Evolutionary conservation across 768 basidiomycete species (phyloP), one percentile per base, ranked within the genome.

Genomic region (Termitomyces sp.): DNA sequence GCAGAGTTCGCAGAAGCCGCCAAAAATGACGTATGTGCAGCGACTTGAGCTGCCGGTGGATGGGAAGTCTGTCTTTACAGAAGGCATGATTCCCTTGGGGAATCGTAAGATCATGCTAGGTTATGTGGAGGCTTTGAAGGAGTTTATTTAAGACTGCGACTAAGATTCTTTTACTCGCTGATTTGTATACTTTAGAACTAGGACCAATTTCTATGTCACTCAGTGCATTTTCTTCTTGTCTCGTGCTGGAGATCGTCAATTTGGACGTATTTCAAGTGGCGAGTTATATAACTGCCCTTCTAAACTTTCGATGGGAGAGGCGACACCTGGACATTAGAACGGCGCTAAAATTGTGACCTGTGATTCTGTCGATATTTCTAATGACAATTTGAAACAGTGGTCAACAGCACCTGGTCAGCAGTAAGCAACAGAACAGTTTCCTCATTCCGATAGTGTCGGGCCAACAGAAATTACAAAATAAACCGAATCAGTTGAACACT

Each of bases 101-200:
- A 63, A 63, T 54, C 48, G 64, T 18, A 61, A 36, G 30, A 43
- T 60, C 6, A 49, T 63, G 26, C 28, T 65, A 8, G 47, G 58
- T 38, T 61, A 57, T 36, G 47, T 65, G 54, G 62, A 63, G 40
- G 64, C 58, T 18, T 60, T 65, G 22, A 65, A 62, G 38, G 64
- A 54, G 35, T 53, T 63, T 30, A 35, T 65, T 42, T 65, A 36
- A 61, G 13, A 0, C 1, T 16, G 14, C 12, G 26, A 20, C 13
- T 32, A 9, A 10, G 9, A 9, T 10, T 42, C 8, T 9, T 18
- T 38, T 18, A 36, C 6, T 6, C 5, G 40, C n/a, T 4, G 3
- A n/a, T 40, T 3, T n/a, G 38, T 40, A 9, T 40, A n/a, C 36
- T 38, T 18, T 18, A 16, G 16, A 18, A 6, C 18, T 18, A 40